Percentiles rank a stretch among this genome's conserved stretches.
Conservation (phyloP, 2,329 filamentous ascomycete genomes). For the Escovopsis sp. region DNA sequence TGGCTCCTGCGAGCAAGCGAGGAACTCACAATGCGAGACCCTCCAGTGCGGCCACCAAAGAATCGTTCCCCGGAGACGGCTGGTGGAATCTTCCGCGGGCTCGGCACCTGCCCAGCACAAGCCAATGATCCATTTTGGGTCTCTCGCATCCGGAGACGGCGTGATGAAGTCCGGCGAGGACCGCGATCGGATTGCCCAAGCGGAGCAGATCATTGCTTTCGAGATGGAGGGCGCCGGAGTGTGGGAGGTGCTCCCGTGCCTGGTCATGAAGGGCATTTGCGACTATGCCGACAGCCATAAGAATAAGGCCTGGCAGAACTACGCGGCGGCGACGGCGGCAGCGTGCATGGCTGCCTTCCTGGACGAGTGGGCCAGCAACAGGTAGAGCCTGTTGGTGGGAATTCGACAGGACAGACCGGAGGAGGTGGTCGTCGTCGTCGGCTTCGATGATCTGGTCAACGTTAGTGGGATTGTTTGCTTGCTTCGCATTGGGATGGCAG, state of each 20-base stretch:
- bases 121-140: conserved; percentile 15
- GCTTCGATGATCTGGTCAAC: too few relatives aligned
- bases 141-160: conserved; percentile 22
- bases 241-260: conserved; percentile 16
- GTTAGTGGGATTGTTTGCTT: too few relatives aligned
- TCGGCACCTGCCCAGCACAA: neutral
- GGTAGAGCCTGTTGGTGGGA: too few relatives aligned
- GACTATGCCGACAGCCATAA: conserved; percentile 28
- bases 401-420: too few relatives aligned
- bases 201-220: conserved; percentile 18
- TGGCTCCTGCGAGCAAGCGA: too few relatives aligned
- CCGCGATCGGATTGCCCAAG: conserved; percentile 19
- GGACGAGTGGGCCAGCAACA: neutral
- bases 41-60: too few relatives aligned
- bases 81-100: too few relatives aligned
- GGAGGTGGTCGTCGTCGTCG: too few relatives aligned
- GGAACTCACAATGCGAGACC: too few relatives aligned
- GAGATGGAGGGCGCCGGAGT: conserved; percentile 22
- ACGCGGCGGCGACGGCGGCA: conserved; percentile 22
- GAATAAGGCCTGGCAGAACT: conserved; percentile 18
- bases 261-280: conserved; percentile 22
- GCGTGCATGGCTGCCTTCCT: conserved; percentile 4
- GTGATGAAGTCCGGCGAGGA: conserved; percentile 22
- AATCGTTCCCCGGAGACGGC: too few relatives aligned
- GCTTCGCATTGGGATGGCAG: too few relatives aligned